Conservation (phyloP, 495 filamentous ascomycete species). For the Opeltia flavorubescens region DNA sequence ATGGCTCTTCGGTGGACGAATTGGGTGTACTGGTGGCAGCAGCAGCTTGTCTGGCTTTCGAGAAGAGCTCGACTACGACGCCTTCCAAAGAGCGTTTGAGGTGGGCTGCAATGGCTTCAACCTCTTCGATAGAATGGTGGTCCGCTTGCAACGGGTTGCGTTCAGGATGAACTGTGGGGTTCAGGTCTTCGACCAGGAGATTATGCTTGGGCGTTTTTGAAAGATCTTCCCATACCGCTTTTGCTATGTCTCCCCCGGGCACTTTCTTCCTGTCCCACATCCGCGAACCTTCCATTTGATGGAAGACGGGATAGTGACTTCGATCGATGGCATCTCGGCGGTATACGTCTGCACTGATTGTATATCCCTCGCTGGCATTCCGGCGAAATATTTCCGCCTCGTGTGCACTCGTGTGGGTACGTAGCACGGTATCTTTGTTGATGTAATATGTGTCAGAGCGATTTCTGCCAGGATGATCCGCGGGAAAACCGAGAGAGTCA, state of each 20-base stretch:
- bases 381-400: conserved; percentile 72
- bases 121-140: conserved; percentile 60
- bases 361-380: conserved; percentile 56
- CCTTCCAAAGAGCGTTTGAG: conserved; percentile 80
- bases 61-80: conserved; percentile 82
- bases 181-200: conserved; percentile 69
- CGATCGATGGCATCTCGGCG: conserved; percentile 88
- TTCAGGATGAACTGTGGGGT: conserved; percentile 63
- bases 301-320: conserved; percentile 91
- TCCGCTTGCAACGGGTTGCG: conserved; percentile 69
- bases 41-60: conserved; percentile 55
- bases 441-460: conserved; percentile 92
- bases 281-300: conserved; percentile 94
- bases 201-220: conserved; percentile 51
- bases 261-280: conserved; percentile 66
- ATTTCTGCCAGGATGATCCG: conserved; percentile 78
- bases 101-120: conserved; percentile 70
- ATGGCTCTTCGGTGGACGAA: conserved; percentile 41
- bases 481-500: conserved; percentile 80
- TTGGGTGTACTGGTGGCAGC: conserved; percentile 32
- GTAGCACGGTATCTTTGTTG: conserved; percentile 67
- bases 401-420: conserved; percentile 90
- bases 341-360: conserved; percentile 93
- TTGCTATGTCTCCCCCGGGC: conserved; percentile 42
- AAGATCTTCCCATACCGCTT: conserved; percentile 50